phyloP scores from a whole-genome alignment of 306 rosid species.

The Vigna radiata region DNA sequence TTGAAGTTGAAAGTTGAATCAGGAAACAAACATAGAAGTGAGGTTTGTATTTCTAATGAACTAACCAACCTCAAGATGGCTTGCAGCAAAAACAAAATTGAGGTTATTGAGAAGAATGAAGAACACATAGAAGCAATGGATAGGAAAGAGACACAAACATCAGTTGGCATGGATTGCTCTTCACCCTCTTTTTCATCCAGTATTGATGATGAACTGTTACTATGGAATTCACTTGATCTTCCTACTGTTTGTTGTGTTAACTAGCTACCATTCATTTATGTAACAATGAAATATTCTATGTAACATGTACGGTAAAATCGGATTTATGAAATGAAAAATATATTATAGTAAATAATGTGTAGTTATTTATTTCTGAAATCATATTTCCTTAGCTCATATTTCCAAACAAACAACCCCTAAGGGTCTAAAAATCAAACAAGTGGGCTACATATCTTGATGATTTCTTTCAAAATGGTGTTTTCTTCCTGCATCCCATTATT shows the following conservation, averaged over 20 bases:
- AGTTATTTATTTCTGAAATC: not conserved
- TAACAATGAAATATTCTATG: constrained; percentile 15
- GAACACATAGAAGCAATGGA: constrained; percentile 35
- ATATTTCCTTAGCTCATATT: not conserved
- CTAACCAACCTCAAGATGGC: constrained; percentile 59
- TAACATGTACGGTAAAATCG: constrained; percentile 19
- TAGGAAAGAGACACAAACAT: constrained; percentile 40
- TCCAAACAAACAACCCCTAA: no score
- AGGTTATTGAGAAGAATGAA: constrained; percentile 35
- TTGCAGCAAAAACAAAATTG: constrained; percentile 52
- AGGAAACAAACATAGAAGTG: constrained; percentile 53
- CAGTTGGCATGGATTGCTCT: constrained; percentile 46
- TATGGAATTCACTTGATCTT: constrained; percentile 81
- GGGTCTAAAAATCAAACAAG: no score
- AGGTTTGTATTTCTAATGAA: constrained; percentile 56
- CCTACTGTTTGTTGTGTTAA: constrained; percentile 67
- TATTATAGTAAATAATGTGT: not conserved
- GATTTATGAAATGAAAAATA: constrained; percentile 21
- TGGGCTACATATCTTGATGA: no score
- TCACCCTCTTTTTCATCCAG: constrained; percentile 41
- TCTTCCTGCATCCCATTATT: no score
- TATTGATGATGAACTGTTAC: constrained; percentile 63
- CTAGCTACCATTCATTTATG: constrained; percentile 43
- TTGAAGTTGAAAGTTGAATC: constrained; percentile 64
- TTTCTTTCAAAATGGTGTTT: no score